phyloP scores from a whole-genome alignment of 2,329 filamentous ascomycete species.

The Sporothrix curviconia region DNA sequence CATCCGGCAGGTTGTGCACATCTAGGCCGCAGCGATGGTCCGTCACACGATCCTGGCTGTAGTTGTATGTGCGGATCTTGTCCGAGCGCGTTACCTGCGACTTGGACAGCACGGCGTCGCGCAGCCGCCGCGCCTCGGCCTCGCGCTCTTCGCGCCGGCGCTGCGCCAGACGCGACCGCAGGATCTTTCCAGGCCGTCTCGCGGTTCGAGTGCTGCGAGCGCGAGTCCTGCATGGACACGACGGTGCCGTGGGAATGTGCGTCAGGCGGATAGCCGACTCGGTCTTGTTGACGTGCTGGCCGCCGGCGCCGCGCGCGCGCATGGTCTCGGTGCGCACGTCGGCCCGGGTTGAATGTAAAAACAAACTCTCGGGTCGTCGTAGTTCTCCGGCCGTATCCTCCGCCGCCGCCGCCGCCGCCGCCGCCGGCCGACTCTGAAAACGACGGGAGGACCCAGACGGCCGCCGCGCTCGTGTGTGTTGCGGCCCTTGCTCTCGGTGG shows the following conservation, averaged over 20 bases:
- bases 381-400: constrained; percentile 52
- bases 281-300: constrained; percentile 97
- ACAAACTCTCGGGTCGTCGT: constrained; percentile 83
- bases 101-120: constrained; percentile 71
- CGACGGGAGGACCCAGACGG: constrained; percentile 84
- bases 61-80: constrained; percentile 92
- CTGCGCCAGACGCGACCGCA: constrained; percentile 77
- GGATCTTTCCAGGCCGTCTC: constrained; percentile 78
- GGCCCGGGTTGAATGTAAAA: constrained; percentile 80
- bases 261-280: constrained; percentile 92
- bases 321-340: constrained; percentile 85
- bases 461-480: constrained; percentile 90
- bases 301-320: constrained; percentile 84
- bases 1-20: constrained; percentile 70
- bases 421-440: constrained; percentile 40
- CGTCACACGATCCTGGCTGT: constrained; percentile 68
- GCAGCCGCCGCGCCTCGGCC: constrained; percentile 65
- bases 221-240: constrained; percentile 86
- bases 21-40: constrained; percentile 80
- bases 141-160: constrained; percentile 74
- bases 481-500: constrained; percentile 82
- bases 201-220: constrained; percentile 85
- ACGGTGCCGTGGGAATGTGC: constrained; percentile 77
- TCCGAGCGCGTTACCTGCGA: constrained; percentile 83
- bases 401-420: too few relatives aligned